Conservation (phyloP, 2,329 filamentous ascomycete species). For the Aspergillus fischeri region DNA sequence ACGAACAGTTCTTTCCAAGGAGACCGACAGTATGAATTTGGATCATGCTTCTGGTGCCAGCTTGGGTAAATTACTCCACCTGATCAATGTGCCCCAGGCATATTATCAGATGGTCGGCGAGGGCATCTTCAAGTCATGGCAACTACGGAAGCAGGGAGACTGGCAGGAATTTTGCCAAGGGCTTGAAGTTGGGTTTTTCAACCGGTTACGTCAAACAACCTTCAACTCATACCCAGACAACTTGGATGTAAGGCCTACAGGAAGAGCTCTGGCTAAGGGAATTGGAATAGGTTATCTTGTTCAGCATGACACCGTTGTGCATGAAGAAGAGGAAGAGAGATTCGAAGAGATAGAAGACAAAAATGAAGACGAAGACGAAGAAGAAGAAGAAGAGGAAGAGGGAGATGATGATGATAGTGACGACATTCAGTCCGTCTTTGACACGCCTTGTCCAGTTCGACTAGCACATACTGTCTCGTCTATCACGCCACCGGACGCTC, state of each 20-base stretch:
- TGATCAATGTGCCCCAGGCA: slow-evolving; percentile 18
- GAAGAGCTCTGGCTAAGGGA: neutral
- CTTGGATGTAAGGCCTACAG: neutral
- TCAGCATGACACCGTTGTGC: neutral
- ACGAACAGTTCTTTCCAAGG: slow-evolving; percentile 10
- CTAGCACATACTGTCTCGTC: neutral
- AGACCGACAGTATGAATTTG: slow-evolving; percentile 1
- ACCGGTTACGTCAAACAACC: neutral
- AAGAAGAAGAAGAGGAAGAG: neutral
- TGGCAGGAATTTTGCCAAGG: slow-evolving; percentile 13
- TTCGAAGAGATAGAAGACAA: neutral
- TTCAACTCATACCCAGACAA: neutral
- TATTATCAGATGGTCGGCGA: slow-evolving; percentile 19
- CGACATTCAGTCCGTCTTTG: neutral
- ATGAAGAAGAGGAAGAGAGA: neutral
- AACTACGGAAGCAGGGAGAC: slow-evolving; percentile 8
- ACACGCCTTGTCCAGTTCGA: neutral
- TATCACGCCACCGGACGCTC: neutral
- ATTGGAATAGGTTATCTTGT: neutral
- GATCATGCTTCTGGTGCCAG: slow-evolving; percentile 14
- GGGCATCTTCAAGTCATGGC: slow-evolving; percentile 20
- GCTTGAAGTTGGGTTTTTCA: slow-evolving; percentile 5
- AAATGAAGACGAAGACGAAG: neutral
- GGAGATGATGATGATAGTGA: neutral
- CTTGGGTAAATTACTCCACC: slow-evolving; percentile 20